These are phyloP conservation scores for Athelia psychrophila DNA, from an alignment of 1,284 basidiomycete species.

Conservation along the genomic window DNA sequence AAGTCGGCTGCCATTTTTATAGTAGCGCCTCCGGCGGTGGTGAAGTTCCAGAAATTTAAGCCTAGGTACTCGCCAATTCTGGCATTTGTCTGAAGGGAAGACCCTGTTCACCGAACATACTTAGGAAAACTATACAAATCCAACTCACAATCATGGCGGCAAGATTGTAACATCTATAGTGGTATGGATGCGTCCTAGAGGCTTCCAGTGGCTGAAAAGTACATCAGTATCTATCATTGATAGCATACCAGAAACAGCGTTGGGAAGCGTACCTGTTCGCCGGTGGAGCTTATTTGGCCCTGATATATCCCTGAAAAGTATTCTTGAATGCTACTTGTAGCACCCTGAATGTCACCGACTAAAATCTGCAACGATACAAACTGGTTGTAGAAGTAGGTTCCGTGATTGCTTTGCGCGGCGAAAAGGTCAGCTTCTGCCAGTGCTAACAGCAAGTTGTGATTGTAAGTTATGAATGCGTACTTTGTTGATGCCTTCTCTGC, in stretches of 20 bases:
- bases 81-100: constrained; percentile 50
- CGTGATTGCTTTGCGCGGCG: constrained; percentile 55
- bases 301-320: constrained; percentile 46
- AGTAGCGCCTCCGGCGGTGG: constrained; percentile 43
- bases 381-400: constrained; percentile 52
- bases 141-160: constrained; percentile 62
- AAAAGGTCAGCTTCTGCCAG: constrained; percentile 20
- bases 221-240: constrained; percentile 2
- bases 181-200: constrained; percentile 57
- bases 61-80: constrained; percentile 44
- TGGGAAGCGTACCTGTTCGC: constrained; percentile 43
- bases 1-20: constrained; percentile 59
- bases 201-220: constrained; percentile 51
- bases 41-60: constrained; percentile 45
- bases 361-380: constrained; percentile 46
- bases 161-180: constrained; percentile 65
- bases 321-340: constrained; percentile 34
- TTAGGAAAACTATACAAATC: constrained; percentile 9
- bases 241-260: background rate
- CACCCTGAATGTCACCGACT: constrained; percentile 39
- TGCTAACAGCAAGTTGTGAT: constrained; percentile 17
- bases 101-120: constrained; percentile 32
- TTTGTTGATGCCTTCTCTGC: constrained; percentile 49
- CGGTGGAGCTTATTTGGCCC: constrained; percentile 42
- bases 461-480: constrained; percentile 30